Evolutionary conservation across 345 rosid species (phyloP), one percentile per base, ranked within the genome.

Genomic region (Turnera subulata): DNA sequence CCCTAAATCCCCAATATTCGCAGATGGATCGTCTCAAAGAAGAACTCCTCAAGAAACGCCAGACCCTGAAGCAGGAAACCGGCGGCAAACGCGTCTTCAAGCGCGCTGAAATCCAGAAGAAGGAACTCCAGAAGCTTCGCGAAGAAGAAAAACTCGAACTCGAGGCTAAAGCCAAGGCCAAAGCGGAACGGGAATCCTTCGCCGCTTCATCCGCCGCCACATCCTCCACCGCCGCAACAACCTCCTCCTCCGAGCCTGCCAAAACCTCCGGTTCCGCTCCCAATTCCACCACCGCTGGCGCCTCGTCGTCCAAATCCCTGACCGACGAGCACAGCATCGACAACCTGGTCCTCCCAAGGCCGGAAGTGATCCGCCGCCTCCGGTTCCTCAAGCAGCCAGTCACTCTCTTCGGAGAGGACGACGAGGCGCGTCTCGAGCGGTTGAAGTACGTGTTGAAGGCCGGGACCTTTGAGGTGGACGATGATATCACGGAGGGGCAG

Each of bases 371-470:
- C 58, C 94, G 97, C 23, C 86, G 97, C 14, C 80, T 93, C 67
- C 85, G 99, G 6, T 73, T 93, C 69, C 89, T 93, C 18, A 89
- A 89, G 11, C 97, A 89, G 68, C 99, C 97, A 1, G 73, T 93
- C 38, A 93, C 99, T 50, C 94, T 93, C 23, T 93, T 93, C 44
- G 97, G 97, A 11, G 99, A 93, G 59, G 97, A 93, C 32, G 97
- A 89, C 32, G 82, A 73, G 6, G 83, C 97, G 0, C 77, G 99
- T 14, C 89, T 93, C 9, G 97, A 87, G 62, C 73, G 99, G 32
- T 77, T 93, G 39, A 93, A 89, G 63, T 78, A 80, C 38, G 91
- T 93, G 16, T 66, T 93, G 59, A 89, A 84, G 47, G 84, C 89
- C 1, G 99, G 99, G 37, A 60, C 74, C 24, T 93, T 93, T 53